Evolutionary conservation across 108 stramenopile species (phyloP).

Genomic region (Tribonema minus): DNA sequence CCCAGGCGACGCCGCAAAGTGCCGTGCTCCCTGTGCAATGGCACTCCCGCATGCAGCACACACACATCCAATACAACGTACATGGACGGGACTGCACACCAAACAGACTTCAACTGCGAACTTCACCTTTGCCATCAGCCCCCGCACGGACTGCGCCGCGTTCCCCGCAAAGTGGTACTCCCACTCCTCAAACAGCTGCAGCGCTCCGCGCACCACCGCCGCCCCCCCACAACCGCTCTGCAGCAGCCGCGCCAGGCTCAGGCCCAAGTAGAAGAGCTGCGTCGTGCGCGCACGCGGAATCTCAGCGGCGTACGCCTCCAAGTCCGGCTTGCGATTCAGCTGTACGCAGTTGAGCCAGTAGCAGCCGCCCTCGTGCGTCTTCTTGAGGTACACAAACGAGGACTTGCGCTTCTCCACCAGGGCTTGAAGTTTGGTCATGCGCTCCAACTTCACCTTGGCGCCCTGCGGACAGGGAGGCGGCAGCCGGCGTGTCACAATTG

Average conservation of each 20-base stretch:
- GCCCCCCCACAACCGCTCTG: constrained; percentile 12
- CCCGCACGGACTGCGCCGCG: constrained; percentile 24
- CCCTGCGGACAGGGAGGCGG: no score
- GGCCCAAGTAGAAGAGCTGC: constrained; percentile 26
- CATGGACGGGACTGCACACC: no score
- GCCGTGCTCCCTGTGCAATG: no score
- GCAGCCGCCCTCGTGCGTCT: constrained; percentile 13
- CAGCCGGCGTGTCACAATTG: no score
- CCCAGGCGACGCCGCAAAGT: no score
- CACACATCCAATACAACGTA: no score
- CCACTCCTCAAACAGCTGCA: constrained; percentile 43
- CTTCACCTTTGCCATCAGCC: constrained; percentile 33
- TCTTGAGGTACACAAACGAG: constrained; percentile 16
- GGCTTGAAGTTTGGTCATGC: constrained; percentile 38
- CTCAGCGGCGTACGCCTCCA: constrained; percentile 23
- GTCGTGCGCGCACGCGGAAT: not conserved
- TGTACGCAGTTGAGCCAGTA: constrained; percentile 36
- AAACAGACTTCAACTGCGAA: no score
- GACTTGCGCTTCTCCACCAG: constrained; percentile 29
- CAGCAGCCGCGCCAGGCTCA: constrained; percentile 30
- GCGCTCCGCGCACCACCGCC: constrained; percentile 1
- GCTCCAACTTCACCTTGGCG: constrained; percentile 23
- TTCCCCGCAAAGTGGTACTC: constrained; percentile 35
- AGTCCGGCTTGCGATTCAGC: constrained; percentile 24
- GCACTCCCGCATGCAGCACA: no score